Base-by-base conservation (phyloP, 768 basidiomycete genomes). In the Favolaschia claudopus region DNA sequence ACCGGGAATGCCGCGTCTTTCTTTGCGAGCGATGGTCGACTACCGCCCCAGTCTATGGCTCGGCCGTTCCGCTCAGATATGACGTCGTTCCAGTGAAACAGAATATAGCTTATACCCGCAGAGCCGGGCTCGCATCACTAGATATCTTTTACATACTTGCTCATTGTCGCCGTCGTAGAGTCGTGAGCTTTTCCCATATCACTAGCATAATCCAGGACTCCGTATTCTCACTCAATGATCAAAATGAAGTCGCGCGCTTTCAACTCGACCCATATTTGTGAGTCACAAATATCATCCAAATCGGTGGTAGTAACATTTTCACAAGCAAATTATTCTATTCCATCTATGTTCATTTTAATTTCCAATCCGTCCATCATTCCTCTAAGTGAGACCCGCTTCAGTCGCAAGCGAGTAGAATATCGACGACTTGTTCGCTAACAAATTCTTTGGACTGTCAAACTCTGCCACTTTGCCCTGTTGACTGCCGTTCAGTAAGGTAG, bases 401-500 rank as follows among this genome's bases (percentile, higher is more conserved):
- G 77, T 76, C 13, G 86, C 87, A 52, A 92, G 78, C 9, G 82
- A 84, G 67, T 84, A 83, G 72, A 92, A 92, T 19, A 79, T 74
- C 4, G 85, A 84, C 22, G 76, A 74, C 54, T 76, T 73, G 52
- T 87, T 82, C n/a, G 78, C 77, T 32, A 96, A 75, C 54, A 96
- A 76, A 25, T 67, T 78, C 42, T 77, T 70, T 3, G 95, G 95
- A 2, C 83, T 74, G 64, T 95, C 93, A 66, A 88, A 89, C 74
- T 97, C 95, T n/a, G 86, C 84, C 12, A 89, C 90, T 70, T 77
- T 76, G n/a, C 95, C 95, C 22, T n/a, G n/a, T n/a, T n/a, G n/a
- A n/a, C n/a, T n/a, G n/a, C n/a, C n/a, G n/a, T n/a, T n/a, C n/a
- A n/a, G n/a, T n/a, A n/a, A n/a, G n/a, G n/a, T n/a, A n/a, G n/a